Base-by-base conservation (phyloP, 768 basidiomycete species). In the Strobilomyces confusus region DNA sequence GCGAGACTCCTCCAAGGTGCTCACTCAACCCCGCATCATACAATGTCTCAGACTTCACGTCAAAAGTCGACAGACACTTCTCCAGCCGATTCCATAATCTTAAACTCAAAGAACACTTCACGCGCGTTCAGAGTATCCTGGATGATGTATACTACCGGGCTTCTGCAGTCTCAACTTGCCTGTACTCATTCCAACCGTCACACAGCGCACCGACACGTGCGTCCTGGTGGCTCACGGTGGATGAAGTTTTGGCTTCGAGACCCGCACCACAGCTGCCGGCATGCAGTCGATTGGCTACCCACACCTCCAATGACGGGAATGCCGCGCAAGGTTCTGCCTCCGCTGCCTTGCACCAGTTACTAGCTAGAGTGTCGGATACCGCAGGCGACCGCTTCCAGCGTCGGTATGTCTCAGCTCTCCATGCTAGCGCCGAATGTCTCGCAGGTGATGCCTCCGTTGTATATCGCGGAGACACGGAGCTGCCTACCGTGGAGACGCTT, bases 41-140 rank as follows among this genome's bases (percentile, higher is more conserved):
- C 17, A 5, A 63, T 22, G 23, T 59, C 15, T 2, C 19, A 5
- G 2, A 23, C 0, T 25, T 67, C 11, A 36, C 33, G 4, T 38
- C 51, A 25, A 25, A 44, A 0, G n/a, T 53, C 20, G 11, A 20
- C 12, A 12, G 1, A 1, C 11, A 56, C 38, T 67, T 68, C n/a
- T 22, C 34, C 15, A 55, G 45, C 25, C 48, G 65, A n/a, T 64
- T 54, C 33, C 54, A n/a, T 9, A 64, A 66, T 23, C 26, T 43
- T 26, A 32, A 48, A 20, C 36, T 66, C 9, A 56, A 42, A 19
- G 41, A 56, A 9, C 62, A 66, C 19, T 26, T 66, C 1, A 1
- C 8, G 6, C 51, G 55, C 13, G 46, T 63, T 5, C 55, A 65
- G 34, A 9, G 1, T 0, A 58, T 56, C 5, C 42, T 65, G 26